Evolutionary conservation across 768 basidiomycete species (phyloP), one percentile per base, ranked within the genome.

Genomic region (Collybia sp.): DNA sequence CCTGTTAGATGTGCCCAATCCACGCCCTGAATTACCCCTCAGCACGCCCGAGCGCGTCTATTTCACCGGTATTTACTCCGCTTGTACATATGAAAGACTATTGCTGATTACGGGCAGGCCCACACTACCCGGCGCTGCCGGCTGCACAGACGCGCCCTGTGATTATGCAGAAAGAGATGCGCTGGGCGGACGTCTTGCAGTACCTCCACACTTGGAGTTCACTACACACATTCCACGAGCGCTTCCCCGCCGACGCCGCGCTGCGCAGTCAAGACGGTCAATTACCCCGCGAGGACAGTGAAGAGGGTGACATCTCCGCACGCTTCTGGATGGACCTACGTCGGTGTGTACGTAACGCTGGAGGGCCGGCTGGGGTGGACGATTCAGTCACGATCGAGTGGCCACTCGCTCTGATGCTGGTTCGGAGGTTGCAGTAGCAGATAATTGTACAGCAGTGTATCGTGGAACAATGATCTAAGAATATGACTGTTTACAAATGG

Each of bases 191-290:
- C 46, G 63, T 92, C 0, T 69, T 85, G 5, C 75, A 69, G 1
- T 92, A 90, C 58, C 67, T 92, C 15, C 69, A 78, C 41, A 88
- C 88, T 0, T 84, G 76, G 70, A 88, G 84, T 53, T 67, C 86
- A 1, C 63, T 88, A 41, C 80, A 85, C 49, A 79, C 76, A 9
- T 91, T 76, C 60, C 77, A 80, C 49, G 82, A 85, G 51, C 56
- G 56, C 10, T 73, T 80, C 56, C 85, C 86, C 0, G 70, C 76
- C 25, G 85, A 90, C 55, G 25, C 25, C 25, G 25, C 25, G 25
- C 53, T 65, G 37, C 35, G 13, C n/a, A 13, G n/a, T 4, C 57
- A 63, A 19, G 70, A 73, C 50, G 43, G 45, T 2, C 60, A 71
- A 30, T 72, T 72, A 40, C 57, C 68, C 35, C 25, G 25, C 25